Conservation (phyloP, 1,284 basidiomycete genomes). For the Sphagnurus paluster region DNA sequence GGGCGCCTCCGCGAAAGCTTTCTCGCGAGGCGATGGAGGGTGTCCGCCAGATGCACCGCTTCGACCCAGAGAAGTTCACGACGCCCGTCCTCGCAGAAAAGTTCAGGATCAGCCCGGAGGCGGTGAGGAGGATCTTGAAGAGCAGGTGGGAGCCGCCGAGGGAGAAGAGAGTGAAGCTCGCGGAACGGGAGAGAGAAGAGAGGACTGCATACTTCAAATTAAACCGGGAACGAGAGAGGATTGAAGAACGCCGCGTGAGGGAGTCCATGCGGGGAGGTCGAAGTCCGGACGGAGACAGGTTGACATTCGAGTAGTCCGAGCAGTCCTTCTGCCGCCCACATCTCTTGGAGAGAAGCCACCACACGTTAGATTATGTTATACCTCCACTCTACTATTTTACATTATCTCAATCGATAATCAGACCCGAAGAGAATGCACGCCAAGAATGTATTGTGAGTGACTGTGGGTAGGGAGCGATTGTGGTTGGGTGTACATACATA, state of each 20-base stretch:
- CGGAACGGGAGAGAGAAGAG: constrained; percentile 59
- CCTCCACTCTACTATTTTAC: constrained; percentile 6
- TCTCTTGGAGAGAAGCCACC: too few species aligned
- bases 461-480: constrained; percentile 10
- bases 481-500: constrained; percentile 22
- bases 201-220: constrained; percentile 38
- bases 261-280: constrained; percentile 24
- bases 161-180: constrained; percentile 54
- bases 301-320: constrained; percentile 45
- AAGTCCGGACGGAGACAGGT: constrained; percentile 33
- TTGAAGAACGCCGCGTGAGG: constrained; percentile 32
- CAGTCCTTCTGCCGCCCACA: constrained; percentile 16
- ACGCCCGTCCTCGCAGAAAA: constrained; percentile 73
- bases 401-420: too few species aligned
- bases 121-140: constrained; percentile 81
- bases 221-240: constrained; percentile 44
- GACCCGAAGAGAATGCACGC: background rate
- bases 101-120: constrained; percentile 87
- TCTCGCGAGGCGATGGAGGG: constrained; percentile 92
- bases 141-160: constrained; percentile 75
- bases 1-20: constrained; percentile 84
- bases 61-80: constrained; percentile 71
- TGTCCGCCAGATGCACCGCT: constrained; percentile 68
- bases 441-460: background rate
- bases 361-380: too few species aligned